Evolutionary conservation across 2,329 filamentous ascomycete genomes (phyloP).

Genomic region (Pseudogymnoascus sp.): DNA sequence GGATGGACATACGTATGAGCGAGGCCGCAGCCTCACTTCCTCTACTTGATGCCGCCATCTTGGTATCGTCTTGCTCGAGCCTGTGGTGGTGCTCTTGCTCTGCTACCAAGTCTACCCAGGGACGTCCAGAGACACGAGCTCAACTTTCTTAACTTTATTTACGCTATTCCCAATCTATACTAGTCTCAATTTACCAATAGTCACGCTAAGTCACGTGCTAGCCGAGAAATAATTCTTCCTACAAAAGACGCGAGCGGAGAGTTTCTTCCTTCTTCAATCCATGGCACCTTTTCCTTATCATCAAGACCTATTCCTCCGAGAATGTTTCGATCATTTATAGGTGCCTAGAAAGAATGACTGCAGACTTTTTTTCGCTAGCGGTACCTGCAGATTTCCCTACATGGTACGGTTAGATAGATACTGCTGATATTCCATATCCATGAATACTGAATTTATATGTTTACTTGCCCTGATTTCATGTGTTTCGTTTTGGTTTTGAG

Average conservation of each 20-base stretch:
- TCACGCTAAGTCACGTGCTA: slow-evolving; percentile 15
- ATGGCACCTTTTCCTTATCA: slow-evolving; percentile 90
- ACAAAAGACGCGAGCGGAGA: not conserved
- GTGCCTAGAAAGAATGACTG: slow-evolving; percentile 72
- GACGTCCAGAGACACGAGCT: slow-evolving; percentile 1
- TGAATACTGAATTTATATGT: slow-evolving; percentile 2
- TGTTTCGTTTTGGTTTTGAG: not conserved
- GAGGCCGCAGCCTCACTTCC: slow-evolving; percentile 44
- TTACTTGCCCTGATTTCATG: not conserved
- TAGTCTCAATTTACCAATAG: not conserved
- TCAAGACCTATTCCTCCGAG: slow-evolving; percentile 69
- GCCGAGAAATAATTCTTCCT: not conserved
- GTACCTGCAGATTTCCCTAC: slow-evolving; percentile 67
- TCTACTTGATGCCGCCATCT: slow-evolving; percentile 53
- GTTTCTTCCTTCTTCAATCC: slow-evolving; percentile 37
- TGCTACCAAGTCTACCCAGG: not conserved
- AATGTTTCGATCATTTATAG: slow-evolving; percentile 84
- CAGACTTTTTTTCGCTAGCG: slow-evolving; percentile 98
- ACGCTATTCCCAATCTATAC: not conserved
- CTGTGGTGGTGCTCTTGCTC: slow-evolving; percentile 5
- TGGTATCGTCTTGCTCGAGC: slow-evolving; percentile 7
- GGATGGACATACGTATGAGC: slow-evolving; percentile 41
- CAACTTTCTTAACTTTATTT: slow-evolving; percentile 11
- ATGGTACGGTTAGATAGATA: slow-evolving; percentile 96
- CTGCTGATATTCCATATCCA: slow-evolving; percentile 64